phyloP scores from a whole-genome alignment of 2,329 filamentous ascomycete genomes.

The Epichloe amarillans region DNA sequence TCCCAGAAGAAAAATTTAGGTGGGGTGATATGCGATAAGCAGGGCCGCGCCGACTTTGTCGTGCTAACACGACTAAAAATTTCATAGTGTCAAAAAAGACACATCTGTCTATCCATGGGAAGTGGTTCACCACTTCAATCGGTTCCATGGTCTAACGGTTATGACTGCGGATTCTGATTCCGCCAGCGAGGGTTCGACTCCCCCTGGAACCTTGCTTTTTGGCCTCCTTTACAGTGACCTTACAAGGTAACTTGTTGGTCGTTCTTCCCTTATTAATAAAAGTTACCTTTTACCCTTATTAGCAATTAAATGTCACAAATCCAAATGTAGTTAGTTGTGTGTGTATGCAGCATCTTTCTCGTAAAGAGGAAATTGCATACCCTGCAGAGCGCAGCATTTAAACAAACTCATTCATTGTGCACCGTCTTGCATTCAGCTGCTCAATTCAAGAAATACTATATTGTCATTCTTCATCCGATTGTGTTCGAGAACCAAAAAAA shows the following conservation, averaged over 20 bases:
- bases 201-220: slow-evolving; percentile 18
- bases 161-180: slow-evolving; percentile 25
- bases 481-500: not conserved
- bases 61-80: rapidly evolving
- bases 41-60: not conserved
- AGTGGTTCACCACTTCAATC: slow-evolving; percentile 13
- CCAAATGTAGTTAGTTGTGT: no score
- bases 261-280: not conserved
- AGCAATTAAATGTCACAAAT: no score
- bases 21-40: slow-evolving; percentile 14
- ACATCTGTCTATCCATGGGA: slow-evolving; percentile 10
- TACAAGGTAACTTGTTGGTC: not conserved
- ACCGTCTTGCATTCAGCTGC: no score
- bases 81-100: slow-evolving; percentile 1
- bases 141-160: slow-evolving; percentile 25
- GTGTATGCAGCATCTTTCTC: no score
- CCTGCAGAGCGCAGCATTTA: no score
- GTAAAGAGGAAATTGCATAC: no score
- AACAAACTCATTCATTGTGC: no score
- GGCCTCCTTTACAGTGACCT: not conserved
- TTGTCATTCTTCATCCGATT: no score
- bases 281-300: no score
- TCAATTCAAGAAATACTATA: no score
- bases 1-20: slow-evolving; percentile 23
- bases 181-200: slow-evolving; percentile 25